phyloP scores from a whole-genome alignment of 257 asterid species.

The Gentiana straminea region DNA sequence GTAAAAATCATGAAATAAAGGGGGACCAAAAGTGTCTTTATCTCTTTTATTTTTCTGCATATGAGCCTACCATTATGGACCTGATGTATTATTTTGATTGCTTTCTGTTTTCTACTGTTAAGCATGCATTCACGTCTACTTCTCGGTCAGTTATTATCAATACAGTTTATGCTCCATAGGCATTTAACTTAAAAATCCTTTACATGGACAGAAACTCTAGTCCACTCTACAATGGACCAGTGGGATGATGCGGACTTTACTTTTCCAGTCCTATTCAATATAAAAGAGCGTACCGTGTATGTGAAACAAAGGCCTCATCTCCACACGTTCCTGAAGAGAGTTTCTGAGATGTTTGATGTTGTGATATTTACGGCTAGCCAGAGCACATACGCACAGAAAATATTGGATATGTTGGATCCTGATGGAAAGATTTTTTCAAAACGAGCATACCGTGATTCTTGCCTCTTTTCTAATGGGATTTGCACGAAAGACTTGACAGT shows the following conservation, averaged over 20 bases:
- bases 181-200: not conserved
- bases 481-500: slow-evolving; percentile 88
- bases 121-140: too few species aligned
- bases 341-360: slow-evolving; percentile 75
- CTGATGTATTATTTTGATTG: too few species aligned
- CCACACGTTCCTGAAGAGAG: slow-evolving; percentile 59
- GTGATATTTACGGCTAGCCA: slow-evolving; percentile 96
- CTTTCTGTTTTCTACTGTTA: too few species aligned
- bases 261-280: slow-evolving; percentile 73
- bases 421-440: slow-evolving; percentile 62
- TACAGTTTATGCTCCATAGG: too few species aligned
- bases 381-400: slow-evolving; percentile 83
- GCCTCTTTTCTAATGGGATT: slow-evolving; percentile 64
- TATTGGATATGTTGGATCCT: slow-evolving; percentile 87
- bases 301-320: slow-evolving; percentile 90
- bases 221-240: slow-evolving; percentile 79
- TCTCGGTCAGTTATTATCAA: too few species aligned
- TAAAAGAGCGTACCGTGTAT: slow-evolving; percentile 77
- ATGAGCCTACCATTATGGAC: too few species aligned
- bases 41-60: too few species aligned
- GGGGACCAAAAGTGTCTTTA: too few species aligned
- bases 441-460: slow-evolving; percentile 94
- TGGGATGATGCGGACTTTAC: slow-evolving; percentile 83
- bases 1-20: too few species aligned
- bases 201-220: slow-evolving; percentile 74